Percentiles rank a stretch among this genome's conserved stretches.
Evolutionary conservation across 495 filamentous ascomycete species (phyloP).

Genomic region (Neurospora sp.): DNA sequence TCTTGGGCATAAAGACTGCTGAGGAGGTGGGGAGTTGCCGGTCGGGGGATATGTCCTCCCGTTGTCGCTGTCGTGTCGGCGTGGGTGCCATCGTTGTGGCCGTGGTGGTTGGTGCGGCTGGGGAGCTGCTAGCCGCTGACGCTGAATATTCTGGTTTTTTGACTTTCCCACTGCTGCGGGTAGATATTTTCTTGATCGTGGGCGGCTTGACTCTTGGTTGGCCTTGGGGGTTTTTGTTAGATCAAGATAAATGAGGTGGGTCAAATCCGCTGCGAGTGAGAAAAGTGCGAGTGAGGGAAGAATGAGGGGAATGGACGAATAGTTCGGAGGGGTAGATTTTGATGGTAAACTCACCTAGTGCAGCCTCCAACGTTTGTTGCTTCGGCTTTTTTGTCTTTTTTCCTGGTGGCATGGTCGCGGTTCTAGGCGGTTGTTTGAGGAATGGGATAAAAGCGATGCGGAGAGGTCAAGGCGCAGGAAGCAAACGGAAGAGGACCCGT

Average conservation of each 20-base stretch:
- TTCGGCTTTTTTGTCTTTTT: constrained; percentile 2
- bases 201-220: background rate
- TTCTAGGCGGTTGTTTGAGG: background rate
- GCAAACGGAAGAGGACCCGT: background rate
- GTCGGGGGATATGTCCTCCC: background rate
- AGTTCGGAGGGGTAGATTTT: background rate
- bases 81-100: background rate
- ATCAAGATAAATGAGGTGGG: background rate
- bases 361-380: constrained; percentile 17
- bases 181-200: background rate
- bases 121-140: background rate
- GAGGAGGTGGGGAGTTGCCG: background rate
- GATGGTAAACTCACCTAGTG: constrained; percentile 5
- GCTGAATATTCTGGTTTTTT: background rate
- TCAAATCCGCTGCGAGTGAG: background rate
- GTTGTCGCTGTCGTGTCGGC: background rate
- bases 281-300: background rate
- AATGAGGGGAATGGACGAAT: background rate
- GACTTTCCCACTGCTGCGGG: background rate
- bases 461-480: background rate
- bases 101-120: background rate
- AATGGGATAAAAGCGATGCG: background rate
- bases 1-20: background rate
- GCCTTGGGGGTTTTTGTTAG: background rate
- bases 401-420: background rate